Evolutionary conservation across 139 green algal genomes (phyloP), one percentile per base, ranked within the genome.

Genomic region (Coelastrella sp.): DNA sequence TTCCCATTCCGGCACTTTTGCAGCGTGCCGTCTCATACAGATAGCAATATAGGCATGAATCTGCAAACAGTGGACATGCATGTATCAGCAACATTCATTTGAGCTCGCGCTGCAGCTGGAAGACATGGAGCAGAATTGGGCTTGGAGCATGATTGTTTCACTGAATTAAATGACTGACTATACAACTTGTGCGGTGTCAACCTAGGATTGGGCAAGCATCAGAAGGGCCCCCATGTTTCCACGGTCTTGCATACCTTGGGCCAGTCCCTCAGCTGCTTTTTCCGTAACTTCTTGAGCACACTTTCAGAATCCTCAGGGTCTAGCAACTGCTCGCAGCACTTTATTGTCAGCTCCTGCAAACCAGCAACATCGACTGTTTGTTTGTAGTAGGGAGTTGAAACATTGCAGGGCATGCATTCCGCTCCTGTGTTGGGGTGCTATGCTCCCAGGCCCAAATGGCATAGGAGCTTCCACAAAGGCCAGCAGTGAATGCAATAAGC

Each of bases 1-100:
- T 83, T 96, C 95, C 95, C 93, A 96, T 83, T 96, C 93, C 3
- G 94, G 93, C 2, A 92, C 94, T 0, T 78, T 23, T 56, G 89
- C 83, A 47, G 84, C 59, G 32, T 76, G 68, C 0, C 92, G 93
- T 77, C 92, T 90, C 82, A 93, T 92, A 92, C 90, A 93, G 74
- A 96, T 92, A 14, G 90, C 92, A 8, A 96, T 92, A 85, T 93
- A 93, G 32, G 80, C 83, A 47, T 90, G 92, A 0, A 92, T 71
- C 92, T 94, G 92, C 11, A 76, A 2, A 71, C 8, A 71, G 61
- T 71, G 3, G 11, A 13, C 10, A 10, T 10, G 61, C 61, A 71
- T 10, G 1, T 47, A 47, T 47, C 32, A 47, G 32, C 32, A 47
- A 47, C 0, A 47, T 47, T 2, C 1, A 47, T 47, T 47, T 47